phyloP scores from a whole-genome alignment of 2,329 filamentous ascomycete species.

The Parascedosporium putredinis region DNA sequence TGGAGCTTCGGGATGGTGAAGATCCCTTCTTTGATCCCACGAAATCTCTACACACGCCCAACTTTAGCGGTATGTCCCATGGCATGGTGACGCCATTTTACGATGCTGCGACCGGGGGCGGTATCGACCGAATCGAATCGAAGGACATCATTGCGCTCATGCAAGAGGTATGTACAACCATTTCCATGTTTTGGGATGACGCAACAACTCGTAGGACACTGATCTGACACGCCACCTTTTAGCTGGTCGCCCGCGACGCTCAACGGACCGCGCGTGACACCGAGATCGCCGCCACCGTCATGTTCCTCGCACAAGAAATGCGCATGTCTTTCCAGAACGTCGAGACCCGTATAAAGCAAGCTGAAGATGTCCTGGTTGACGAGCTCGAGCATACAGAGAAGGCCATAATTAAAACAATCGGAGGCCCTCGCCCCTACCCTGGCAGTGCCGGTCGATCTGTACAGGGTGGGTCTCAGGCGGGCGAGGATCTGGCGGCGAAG shows the following conservation, averaged over 20 bases:
- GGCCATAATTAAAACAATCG: slow-evolving; percentile 70
- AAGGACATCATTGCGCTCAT: slow-evolving; percentile 95
- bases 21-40: slow-evolving; percentile 55
- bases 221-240: slow-evolving; percentile 9
- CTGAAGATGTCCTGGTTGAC: slow-evolving; percentile 80
- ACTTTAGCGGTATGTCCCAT: slow-evolving; percentile 83
- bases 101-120: slow-evolving; percentile 76
- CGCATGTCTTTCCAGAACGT: slow-evolving; percentile 92
- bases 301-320: slow-evolving; percentile 93
- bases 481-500: slow-evolving; percentile 57
- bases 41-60: slow-evolving; percentile 46
- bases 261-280: slow-evolving; percentile 94
- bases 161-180: slow-evolving; percentile 64
- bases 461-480: slow-evolving; percentile 44
- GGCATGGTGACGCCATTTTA: slow-evolving; percentile 85
- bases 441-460: slow-evolving; percentile 50
- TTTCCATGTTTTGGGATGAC: not conserved
- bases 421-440: slow-evolving; percentile 78
- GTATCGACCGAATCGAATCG: slow-evolving; percentile 85
- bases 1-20: slow-evolving; percentile 41
- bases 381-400: slow-evolving; percentile 82
- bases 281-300: slow-evolving; percentile 88
- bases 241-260: slow-evolving; percentile 90
- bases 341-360: slow-evolving; percentile 82
- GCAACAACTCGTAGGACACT: too few relatives aligned